Percentiles rank a stretch among this genome's conserved stretches.
These are phyloP conservation scores for Globisporangium yorkense DNA, from an alignment of 352 stramenopile genomes.

Conservation along the genomic window DNA sequence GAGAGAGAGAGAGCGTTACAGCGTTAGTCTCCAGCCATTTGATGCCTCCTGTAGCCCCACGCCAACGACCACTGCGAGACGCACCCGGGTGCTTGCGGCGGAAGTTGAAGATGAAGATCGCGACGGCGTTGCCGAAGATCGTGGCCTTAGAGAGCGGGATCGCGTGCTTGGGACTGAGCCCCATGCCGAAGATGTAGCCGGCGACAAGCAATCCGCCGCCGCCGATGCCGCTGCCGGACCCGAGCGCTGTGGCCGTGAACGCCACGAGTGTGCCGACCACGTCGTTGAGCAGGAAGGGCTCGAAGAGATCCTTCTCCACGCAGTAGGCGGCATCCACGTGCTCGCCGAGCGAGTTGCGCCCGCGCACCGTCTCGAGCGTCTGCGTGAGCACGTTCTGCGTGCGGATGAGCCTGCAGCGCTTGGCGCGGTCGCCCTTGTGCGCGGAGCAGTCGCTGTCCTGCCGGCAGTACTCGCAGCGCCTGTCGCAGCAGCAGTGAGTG, in stretches of 20 bases:
- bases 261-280: conserved; percentile 59
- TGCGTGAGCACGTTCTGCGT: too few species aligned
- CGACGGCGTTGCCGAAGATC: conserved; percentile 95
- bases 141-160: conserved; percentile 97
- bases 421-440: conserved; percentile 35
- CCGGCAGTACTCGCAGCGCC: conserved; percentile 65
- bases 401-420: conserved; percentile 26
- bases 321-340: conserved; percentile 47
- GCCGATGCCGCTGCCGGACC: conserved; percentile 89
- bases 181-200: conserved; percentile 95
- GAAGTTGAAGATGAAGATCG: conserved; percentile 93
- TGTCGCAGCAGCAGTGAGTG: conserved; percentile 9
- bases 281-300: conserved; percentile 68
- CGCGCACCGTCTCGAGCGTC: too few species aligned
- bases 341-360: conserved; percentile 13
- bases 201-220: conserved; percentile 96
- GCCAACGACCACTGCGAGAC: background rate
- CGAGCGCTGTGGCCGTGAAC: conserved; percentile 83
- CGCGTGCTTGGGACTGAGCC: conserved; percentile 91
- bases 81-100: conserved; percentile 89
- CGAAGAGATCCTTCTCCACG: conserved; percentile 80
- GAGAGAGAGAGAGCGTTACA: too few species aligned
- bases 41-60: too few species aligned
- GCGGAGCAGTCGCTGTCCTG: conserved; percentile 53
- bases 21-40: too few species aligned